Base-by-base conservation (phyloP, 495 filamentous ascomycete species). In the Pyronema omphalodes region DNA sequence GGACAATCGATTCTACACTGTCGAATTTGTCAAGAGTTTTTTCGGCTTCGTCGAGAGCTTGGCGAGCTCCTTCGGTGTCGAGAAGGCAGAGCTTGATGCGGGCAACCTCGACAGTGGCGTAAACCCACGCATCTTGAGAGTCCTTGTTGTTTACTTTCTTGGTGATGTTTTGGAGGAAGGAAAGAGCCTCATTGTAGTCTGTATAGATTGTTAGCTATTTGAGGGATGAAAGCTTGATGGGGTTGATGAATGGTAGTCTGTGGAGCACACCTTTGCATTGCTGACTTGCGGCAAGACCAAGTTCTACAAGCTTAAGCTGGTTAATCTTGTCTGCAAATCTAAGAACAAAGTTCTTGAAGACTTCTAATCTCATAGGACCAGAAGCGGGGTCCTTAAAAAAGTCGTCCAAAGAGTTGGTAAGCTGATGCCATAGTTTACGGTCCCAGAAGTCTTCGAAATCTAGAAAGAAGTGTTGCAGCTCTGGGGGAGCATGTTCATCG, bases 271-370 rank as follows among this genome's bases (percentile, higher is more conserved):
- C 84, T 76, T 72, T 77, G 71, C 85, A 94, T 74, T 94, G 82
- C 58, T 82, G 76, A 44, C 86, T 84, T 23, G 91, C 83, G 67
- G 81, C 80, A 65, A 96, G 74, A 5, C 87, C 93, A 51, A 99
- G 71, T 55, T 80, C 77, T 58, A 96, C 93, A 53, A 96, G 83
- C 74, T 94, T 94, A 43, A 96, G 79, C 71, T 95, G 88, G 72
- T 96, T 99, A 75, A 96, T 94, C 76, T 91, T 94, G 60, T 93
- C 86, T 54, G 86, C 83, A 66, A 99, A 99, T 69, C 82, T 89
- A 67, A 88, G 77, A 67, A 99, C 83, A 73, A 99, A 99, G 63
- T 77, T 81, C 69, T 89, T 84, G 75, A 88, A 99, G 68, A 96
- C 78, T 49, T 79, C 73, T 71, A 96, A 77, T 61, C 91, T 80